phyloP scores from a whole-genome alignment of 306 rosid species.

The Dryas drummondii region DNA sequence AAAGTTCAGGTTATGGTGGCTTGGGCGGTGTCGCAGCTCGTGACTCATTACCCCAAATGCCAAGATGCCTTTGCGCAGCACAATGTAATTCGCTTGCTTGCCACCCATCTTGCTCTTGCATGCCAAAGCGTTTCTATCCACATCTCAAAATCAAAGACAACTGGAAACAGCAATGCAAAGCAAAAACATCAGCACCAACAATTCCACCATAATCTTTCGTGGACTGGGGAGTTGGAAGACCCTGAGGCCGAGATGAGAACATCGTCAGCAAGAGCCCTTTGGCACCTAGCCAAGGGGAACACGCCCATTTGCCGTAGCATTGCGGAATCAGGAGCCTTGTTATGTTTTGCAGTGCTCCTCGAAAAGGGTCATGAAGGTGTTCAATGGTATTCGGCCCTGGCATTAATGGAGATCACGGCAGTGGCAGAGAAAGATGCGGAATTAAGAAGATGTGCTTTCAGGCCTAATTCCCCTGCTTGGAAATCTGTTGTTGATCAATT shows the following conservation, averaged over 20 bases:
- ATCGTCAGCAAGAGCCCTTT: constrained; percentile 66
- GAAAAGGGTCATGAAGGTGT: constrained; percentile 66
- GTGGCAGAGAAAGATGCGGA: constrained; percentile 77
- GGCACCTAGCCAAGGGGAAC: constrained; percentile 63
- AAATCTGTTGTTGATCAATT: constrained; percentile 77
- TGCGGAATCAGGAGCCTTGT: constrained; percentile 72
- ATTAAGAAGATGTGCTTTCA: constrained; percentile 65
- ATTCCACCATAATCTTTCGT: too few species aligned
- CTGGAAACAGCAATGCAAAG: too few species aligned
- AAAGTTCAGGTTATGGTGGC: constrained; percentile 63
- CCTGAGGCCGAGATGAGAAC: constrained; percentile 65
- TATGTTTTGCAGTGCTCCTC: constrained; percentile 72
- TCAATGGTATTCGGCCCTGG: constrained; percentile 68
- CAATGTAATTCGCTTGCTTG: constrained; percentile 62
- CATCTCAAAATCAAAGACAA: too few species aligned
- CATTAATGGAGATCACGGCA: constrained; percentile 70
- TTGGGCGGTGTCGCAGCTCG: constrained; percentile 38
- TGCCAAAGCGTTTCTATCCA: too few species aligned
- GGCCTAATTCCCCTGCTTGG: constrained; percentile 76
- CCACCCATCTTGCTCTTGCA: constrained; percentile 53
- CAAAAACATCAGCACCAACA: too few species aligned
- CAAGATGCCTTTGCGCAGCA: constrained; percentile 79
- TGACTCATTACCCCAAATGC: constrained; percentile 41
- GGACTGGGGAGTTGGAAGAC: constrained; percentile 18
- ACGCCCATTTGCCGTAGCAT: constrained; percentile 64